Percentiles rank a stretch among this genome's conserved stretches.
Conservation (phyloP, 768 basidiomycete species). For the Trametes elegans region DNA sequence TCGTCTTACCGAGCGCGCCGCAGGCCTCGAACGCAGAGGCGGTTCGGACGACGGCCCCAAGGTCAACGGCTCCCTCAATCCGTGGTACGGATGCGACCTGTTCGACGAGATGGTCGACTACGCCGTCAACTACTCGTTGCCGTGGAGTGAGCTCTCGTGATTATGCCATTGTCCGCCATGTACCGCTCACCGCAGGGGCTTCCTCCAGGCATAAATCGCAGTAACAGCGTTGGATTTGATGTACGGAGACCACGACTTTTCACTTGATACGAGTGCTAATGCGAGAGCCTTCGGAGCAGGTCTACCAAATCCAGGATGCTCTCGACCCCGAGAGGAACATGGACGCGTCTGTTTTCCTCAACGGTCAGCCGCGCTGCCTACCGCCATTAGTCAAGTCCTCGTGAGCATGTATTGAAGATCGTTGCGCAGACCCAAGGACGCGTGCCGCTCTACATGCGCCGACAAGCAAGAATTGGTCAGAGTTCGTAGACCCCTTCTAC, state of each 20-base stretch:
- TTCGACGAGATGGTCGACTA: conserved; percentile 69
- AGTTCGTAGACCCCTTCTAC: no score
- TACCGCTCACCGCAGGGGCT: not conserved
- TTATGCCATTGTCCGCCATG: not conserved
- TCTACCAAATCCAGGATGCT: conserved; percentile 29
- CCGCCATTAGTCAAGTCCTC: no score
- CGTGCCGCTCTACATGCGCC: no score
- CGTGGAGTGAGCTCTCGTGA: conserved; percentile 41
- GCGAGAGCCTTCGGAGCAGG: conserved; percentile 2
- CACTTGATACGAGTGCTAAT: not conserved
- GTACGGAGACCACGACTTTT: conserved; percentile 8
- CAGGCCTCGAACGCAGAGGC: conserved; percentile 23
- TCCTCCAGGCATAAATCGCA: not conserved
- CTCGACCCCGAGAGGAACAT: conserved; percentile 46
- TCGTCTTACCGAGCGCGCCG: not conserved
- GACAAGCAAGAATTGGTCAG: no score
- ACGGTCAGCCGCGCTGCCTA: conserved; percentile 40
- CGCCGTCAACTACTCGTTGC: conserved; percentile 68
- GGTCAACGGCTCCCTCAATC: conserved; percentile 47
- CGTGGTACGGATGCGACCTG: conserved; percentile 49
- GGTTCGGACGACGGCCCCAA: conserved; percentile 49
- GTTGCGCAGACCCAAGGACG: not conserved
- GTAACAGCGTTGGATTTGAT: conserved; percentile 11
- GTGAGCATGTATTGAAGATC: not conserved
- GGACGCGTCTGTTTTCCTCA: conserved; percentile 58